Evolutionary conservation across 345 rosid species (phyloP), one percentile per base, ranked within the genome.

Genomic region (Lepidium didymum): DNA sequence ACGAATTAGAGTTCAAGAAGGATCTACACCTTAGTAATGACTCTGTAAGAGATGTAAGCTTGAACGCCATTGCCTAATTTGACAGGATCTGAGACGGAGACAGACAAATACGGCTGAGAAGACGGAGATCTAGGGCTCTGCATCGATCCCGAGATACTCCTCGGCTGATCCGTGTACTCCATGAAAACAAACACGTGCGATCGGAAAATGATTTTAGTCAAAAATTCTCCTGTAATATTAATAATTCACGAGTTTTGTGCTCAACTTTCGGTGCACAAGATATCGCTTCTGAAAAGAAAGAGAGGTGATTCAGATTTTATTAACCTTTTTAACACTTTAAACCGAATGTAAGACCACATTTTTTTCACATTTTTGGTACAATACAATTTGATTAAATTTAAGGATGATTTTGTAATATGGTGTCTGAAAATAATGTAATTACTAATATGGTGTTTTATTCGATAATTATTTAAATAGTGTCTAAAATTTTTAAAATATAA

Each of bases 51-150:
- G 81, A 94, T 86, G 68, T 91, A 91, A 67, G 96, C 77, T 83
- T 95, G 96, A 11, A 95, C 99, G 83, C 96, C 99, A 76, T 85
- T 91, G 68, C 96, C 99, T 72, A 95, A 85, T 84, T 95, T 95
- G 37, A 91, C 97, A 36, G 99, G 99, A 84, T 91, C 99, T 29
- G 87, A 77, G 62, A 94, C 97, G 41, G 93, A 87, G 42, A 86
- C 96, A 4, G 86, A 85, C 4, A 94, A 62, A 67, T 65, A 89
- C 16, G 90, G 90, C 57, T 70, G 86, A 47, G 93, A 87, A 6
- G 88, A 73, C 10, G 91, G 89, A 73, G 96, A 91, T 87, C 96
- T 87, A 68, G 97, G 96, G 84, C 97, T 89, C 73, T 66, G 86
- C 35, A 84, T 75, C 65, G 90, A 68, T 51, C 89, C 94, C 23